These are phyloP conservation scores for Zopfochytrium polystomum DNA, from an alignment of 371 early-diverging fungal genomes.

Conservation along the genomic window DNA sequence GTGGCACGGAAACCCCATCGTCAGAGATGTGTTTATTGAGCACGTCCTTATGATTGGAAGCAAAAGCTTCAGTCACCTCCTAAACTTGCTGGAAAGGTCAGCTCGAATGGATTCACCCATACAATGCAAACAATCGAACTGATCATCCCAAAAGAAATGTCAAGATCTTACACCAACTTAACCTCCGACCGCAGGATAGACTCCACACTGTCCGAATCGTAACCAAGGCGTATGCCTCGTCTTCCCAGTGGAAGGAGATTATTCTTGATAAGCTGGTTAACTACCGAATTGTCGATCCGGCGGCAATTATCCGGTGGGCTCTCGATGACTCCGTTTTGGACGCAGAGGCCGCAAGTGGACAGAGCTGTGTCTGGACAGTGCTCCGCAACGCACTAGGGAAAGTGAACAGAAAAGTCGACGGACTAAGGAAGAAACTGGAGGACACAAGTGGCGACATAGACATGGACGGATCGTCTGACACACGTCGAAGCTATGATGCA, in stretches of 20 bases:
- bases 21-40: constrained; percentile 69
- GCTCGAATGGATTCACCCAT: background rate
- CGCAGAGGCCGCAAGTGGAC: constrained; percentile 1
- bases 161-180: constrained; percentile 61
- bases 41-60: constrained; percentile 79
- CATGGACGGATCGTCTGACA: constrained; percentile 38
- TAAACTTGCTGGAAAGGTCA: constrained; percentile 84
- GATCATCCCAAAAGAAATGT: constrained; percentile 52
- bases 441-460: constrained; percentile 2
- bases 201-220: constrained; percentile 72
- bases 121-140: background rate
- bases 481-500: constrained; percentile 63
- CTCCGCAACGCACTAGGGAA: constrained; percentile 75
- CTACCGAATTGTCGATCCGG: constrained; percentile 86
- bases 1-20: constrained; percentile 25
- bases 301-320: constrained; percentile 73
- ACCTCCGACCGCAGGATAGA: constrained; percentile 52
- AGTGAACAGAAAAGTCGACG: constrained; percentile 74
- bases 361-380: constrained; percentile 69
- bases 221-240: constrained; percentile 77
- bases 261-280: constrained; percentile 85
- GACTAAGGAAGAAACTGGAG: constrained; percentile 56
- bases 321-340: constrained; percentile 38
- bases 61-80: constrained; percentile 89
- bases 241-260: constrained; percentile 78